Evolutionary conservation across 2,329 filamentous ascomycete genomes (phyloP).

Genomic region (Pyrenochaeta sp.): DNA sequence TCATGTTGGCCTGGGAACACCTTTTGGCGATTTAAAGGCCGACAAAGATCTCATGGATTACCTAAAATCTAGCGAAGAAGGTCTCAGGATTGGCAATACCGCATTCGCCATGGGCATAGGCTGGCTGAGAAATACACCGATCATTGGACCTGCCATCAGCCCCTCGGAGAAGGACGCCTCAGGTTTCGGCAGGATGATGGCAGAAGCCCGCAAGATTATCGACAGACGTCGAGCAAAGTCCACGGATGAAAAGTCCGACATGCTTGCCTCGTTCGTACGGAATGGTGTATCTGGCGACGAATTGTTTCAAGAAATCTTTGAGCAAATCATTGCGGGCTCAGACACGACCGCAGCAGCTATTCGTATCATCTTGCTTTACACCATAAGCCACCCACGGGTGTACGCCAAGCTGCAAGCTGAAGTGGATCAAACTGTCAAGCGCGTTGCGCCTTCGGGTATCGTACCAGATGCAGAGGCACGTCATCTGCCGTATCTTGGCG

Average conservation of each 20-base stretch:
- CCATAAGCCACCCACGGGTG: conserved; percentile 61
- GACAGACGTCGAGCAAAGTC: conserved; percentile 56
- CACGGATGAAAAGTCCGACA: conserved; percentile 57
- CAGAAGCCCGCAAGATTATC: conserved; percentile 37
- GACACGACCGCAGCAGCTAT: conserved; percentile 67
- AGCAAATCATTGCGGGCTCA: conserved; percentile 63
- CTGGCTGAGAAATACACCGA: conserved; percentile 33
- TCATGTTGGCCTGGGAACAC: conserved; percentile 60
- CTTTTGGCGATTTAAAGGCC: conserved; percentile 61
- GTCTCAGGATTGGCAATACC: conserved; percentile 38
- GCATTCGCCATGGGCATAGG: conserved; percentile 36
- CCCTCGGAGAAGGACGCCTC: conserved; percentile 47
- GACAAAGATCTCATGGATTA: conserved; percentile 60
- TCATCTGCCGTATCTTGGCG: conserved; percentile 55
- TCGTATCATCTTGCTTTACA: conserved; percentile 61
- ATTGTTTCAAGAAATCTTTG: conserved; percentile 52
- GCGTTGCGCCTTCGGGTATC: conserved; percentile 47
- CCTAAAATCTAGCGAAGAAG: conserved; percentile 55
- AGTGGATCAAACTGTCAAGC: conserved; percentile 52
- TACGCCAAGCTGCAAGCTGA: conserved; percentile 58
- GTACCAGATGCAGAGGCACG: conserved; percentile 59
- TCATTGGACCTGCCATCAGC: conserved; percentile 38
- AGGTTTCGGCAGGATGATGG: conserved; percentile 46
- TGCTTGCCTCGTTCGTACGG: conserved; percentile 63
- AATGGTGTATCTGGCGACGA: conserved; percentile 53